Percentiles rank a stretch among this genome's conserved stretches.
These are phyloP conservation scores for Anisodus tanguticus DNA, from an alignment of 257 asterid genomes.

Conservation along the genomic window DNA sequence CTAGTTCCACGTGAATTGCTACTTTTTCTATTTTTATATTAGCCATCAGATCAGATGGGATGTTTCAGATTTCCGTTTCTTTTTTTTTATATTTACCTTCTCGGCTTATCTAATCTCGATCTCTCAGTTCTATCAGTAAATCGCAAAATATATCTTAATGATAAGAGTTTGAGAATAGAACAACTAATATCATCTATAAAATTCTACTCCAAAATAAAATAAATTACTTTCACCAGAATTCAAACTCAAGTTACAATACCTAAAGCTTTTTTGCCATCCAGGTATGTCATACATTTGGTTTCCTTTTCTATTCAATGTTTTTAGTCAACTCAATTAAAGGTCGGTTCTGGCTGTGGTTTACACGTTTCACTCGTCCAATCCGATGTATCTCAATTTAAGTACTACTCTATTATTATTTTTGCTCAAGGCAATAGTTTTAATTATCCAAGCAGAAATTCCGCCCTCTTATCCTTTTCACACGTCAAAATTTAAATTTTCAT, in stretches of 20 bases:
- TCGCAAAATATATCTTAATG: too few relatives aligned
- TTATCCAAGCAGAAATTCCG: background rate
- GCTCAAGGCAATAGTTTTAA: background rate
- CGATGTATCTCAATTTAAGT: background rate
- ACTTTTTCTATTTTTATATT: background rate
- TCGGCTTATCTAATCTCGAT: too few relatives aligned
- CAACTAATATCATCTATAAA: too few relatives aligned
- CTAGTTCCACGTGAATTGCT: background rate
- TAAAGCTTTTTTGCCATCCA: too few relatives aligned
- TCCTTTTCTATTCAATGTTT: background rate
- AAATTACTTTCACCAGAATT: too few relatives aligned
- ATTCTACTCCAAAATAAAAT: too few relatives aligned
- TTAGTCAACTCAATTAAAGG: background rate
- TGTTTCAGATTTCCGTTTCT: background rate
- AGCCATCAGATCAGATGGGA: background rate
- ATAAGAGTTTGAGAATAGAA: too few relatives aligned
- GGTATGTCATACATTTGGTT: too few relatives aligned
- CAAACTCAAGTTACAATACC: too few relatives aligned
- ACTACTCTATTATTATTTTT: background rate
- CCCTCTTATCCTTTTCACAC: background rate
- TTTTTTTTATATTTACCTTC: background rate
- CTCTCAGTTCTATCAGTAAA: too few relatives aligned
- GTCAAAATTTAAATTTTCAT: background rate
- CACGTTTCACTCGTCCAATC: background rate
- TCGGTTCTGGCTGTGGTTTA: slow-evolving; percentile 22